Percentiles rank a stretch among this genome's conserved stretches.
These are phyloP conservation scores for Tolypocladium amazonense DNA, from an alignment of 2,329 filamentous ascomycete genomes.

Conservation along the genomic window DNA sequence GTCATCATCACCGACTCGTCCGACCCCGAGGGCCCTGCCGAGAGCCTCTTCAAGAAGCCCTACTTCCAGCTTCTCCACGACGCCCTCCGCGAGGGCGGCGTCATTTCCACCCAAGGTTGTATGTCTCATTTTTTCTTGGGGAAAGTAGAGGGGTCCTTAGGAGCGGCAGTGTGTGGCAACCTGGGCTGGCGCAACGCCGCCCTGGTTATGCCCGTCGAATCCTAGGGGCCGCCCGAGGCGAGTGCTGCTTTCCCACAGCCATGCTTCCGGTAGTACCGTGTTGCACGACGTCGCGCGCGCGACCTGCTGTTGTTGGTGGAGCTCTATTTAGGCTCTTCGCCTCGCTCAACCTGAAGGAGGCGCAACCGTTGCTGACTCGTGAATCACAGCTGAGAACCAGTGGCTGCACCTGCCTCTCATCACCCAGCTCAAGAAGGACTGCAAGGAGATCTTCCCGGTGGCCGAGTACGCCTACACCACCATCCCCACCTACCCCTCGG, in stretches of 20 bases:
- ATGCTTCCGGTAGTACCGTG: slow-evolving; percentile 26
- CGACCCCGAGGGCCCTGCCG: slow-evolving; percentile 92
- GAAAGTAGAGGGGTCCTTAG: slow-evolving; percentile 27
- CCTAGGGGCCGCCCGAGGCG: slow-evolving; percentile 25
- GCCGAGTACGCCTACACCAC: slow-evolving; percentile 99
- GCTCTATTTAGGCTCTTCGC: slow-evolving; percentile 4
- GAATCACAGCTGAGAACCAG: slow-evolving; percentile 79
- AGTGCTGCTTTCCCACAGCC: slow-evolving; percentile 27
- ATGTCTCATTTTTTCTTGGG: slow-evolving; percentile 58
- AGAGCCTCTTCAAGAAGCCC: slow-evolving; percentile 94
- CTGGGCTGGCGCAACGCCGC: neutral
- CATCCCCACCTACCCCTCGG: slow-evolving; percentile 96
- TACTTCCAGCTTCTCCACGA: slow-evolving; percentile 93
- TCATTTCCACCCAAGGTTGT: slow-evolving; percentile 99
- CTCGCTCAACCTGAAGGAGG: neutral
- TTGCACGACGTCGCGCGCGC: slow-evolving; percentile 8
- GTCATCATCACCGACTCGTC: slow-evolving; percentile 99
- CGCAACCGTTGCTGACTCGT: neutral
- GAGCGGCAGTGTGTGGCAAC: slow-evolving; percentile 14
- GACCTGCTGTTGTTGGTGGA: slow-evolving; percentile 3
- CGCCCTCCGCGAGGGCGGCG: slow-evolving; percentile 87
- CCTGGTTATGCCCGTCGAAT: slow-evolving; percentile 3
- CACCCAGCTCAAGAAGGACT: slow-evolving; percentile 89
- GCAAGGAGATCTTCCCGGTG: slow-evolving; percentile 92
- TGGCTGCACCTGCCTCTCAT: slow-evolving; percentile 97